Evolutionary conservation across 2,329 filamentous ascomycete species (phyloP).

Genomic region (Talaromyces albobiverticillius): DNA sequence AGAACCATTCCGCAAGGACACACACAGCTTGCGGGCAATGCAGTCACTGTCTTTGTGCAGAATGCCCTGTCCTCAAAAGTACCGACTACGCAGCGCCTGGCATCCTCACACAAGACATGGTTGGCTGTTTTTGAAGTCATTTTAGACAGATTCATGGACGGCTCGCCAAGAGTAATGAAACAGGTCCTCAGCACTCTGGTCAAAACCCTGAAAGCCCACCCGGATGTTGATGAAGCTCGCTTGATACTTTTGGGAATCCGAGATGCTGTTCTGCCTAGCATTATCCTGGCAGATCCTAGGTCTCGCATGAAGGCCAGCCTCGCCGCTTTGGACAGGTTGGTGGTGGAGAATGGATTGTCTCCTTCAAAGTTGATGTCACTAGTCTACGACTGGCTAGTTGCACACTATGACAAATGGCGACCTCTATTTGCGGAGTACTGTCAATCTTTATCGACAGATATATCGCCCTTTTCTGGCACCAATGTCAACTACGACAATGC

Average conservation of each 20-base stretch:
- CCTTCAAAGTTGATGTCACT: constrained; percentile 29
- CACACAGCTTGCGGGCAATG: constrained; percentile 43
- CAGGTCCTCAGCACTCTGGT: constrained; percentile 42
- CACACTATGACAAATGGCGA: constrained; percentile 30
- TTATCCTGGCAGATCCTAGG: constrained; percentile 38
- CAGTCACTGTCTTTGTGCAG: constrained; percentile 32
- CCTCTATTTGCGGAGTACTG: constrained; percentile 31
- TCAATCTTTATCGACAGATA: constrained; percentile 27
- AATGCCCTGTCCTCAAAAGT: no score
- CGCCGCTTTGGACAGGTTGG: constrained; percentile 33
- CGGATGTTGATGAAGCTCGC: constrained; percentile 20
- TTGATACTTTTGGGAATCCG: constrained; percentile 25
- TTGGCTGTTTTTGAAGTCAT: constrained; percentile 38
- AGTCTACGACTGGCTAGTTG: constrained; percentile 32
- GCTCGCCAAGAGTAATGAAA: constrained; percentile 44
- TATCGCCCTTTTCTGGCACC: constrained; percentile 18
- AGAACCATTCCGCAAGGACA: constrained; percentile 38
- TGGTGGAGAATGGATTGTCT: constrained; percentile 36
- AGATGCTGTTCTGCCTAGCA: constrained; percentile 31
- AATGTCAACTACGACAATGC: constrained; percentile 12
- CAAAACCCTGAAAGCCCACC: constrained; percentile 30
- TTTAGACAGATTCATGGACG: constrained; percentile 40
- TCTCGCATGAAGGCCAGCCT: constrained; percentile 37
- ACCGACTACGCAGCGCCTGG: constrained; percentile 31
- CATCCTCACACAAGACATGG: constrained; percentile 36